These are phyloP conservation scores for Cystobasidium ongulense DNA, from an alignment of 768 basidiomycete species.

Conservation along the genomic window DNA sequence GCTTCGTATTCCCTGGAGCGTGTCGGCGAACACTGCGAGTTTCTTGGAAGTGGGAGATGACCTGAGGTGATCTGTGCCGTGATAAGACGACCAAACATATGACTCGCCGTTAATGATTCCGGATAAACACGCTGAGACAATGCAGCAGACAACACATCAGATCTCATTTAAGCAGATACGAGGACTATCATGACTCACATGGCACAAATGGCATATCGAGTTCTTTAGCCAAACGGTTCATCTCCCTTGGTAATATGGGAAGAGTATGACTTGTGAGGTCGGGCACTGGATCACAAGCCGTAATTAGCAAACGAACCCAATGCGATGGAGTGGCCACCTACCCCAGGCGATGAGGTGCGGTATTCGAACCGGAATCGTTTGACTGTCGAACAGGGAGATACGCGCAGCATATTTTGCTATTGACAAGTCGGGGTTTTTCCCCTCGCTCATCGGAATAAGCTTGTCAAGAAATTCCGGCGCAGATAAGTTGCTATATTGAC, in stretches of 20 bases:
- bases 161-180: neutral
- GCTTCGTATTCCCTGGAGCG: neutral
- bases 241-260: neutral
- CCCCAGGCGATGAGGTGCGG: neutral
- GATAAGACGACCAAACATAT: neutral
- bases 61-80: neutral
- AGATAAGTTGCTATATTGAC: neutral
- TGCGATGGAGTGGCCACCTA: neutral
- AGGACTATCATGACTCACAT: neutral
- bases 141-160: neutral
- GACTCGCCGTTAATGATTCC: neutral
- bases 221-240: neutral
- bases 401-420: conserved; percentile 5
- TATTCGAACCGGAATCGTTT: neutral
- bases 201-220: conserved; percentile 8
- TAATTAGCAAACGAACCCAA: neutral
- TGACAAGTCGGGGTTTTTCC: neutral
- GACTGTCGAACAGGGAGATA: neutral
- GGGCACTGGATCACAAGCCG: neutral
- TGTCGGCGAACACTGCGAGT: neutral
- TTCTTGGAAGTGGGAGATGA: neutral
- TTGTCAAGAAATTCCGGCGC: neutral
- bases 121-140: neutral
- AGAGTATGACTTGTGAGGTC: conserved; percentile 22
- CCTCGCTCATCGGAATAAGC: neutral